Base-by-base conservation (phyloP, 1,284 basidiomycete genomes). In the Cryptococcus amylolentus region DNA sequence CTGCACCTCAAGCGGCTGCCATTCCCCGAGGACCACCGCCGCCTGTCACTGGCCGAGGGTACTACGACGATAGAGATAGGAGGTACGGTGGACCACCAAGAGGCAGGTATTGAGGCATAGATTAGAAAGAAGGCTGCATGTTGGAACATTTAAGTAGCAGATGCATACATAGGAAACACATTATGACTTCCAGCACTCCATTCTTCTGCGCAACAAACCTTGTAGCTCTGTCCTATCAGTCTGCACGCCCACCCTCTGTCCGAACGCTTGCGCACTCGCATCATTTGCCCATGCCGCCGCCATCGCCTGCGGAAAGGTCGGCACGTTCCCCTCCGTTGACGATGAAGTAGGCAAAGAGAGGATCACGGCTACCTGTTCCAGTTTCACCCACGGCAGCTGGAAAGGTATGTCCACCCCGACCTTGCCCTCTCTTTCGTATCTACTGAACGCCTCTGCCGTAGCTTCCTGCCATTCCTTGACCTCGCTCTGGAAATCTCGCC, bases 221-320 rank as follows among this genome's bases (percentile, higher is more conserved):
- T 73, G 68, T 49, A 75, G 47, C 49, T 75, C 69, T 37, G 59
- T 57, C 20, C 56, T 54, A 31, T 63, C 48, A 49, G 70, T 60
- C 2, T 54, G 59, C 12, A 74, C 50, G 0, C 68, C 69, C 10
- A 70, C 37, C 51, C 73, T 53, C 81, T 89, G 58, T 70, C 81
- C 20, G 83, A 89, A 23, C 81, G 84, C 55, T 84, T 81, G 67
- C 75, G 90, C 37, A 84, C 87, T 9, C 68, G 89, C 69, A 20
- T 89, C 73, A 86, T 90, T 64, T 83, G 88, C 54, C 82, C 87
- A 55, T 80, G 81, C 59, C 84, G 90, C 72, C 57, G 88, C 88
- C 61, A 86, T 92, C 54, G 83, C 88, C 38, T 88, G 86, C 68
- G 89, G 89, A 70, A 90, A 89, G 64, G 83, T 89, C 37, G 88